Conservation (phyloP, 2,329 filamentous ascomycete genomes). For the Fusarium euwallaceae region DNA sequence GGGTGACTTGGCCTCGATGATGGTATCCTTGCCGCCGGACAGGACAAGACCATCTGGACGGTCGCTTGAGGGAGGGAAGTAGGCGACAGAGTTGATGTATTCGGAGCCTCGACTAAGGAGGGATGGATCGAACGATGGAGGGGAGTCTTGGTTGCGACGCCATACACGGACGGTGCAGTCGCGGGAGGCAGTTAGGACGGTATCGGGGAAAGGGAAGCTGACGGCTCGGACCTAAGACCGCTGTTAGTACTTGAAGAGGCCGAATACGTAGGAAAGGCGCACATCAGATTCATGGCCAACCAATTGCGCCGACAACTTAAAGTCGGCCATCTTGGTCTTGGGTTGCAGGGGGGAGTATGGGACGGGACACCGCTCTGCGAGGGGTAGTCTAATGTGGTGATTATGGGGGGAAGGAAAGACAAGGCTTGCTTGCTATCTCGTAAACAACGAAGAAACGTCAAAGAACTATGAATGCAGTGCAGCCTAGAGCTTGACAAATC, state of each 20-base stretch:
- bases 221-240: slow-evolving; percentile 83
- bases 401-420: slow-evolving; percentile 16
- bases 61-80: slow-evolving; percentile 75
- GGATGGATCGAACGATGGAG: slow-evolving; percentile 81
- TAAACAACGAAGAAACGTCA: slow-evolving; percentile 16
- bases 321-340: slow-evolving; percentile 72
- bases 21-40: slow-evolving; percentile 90
- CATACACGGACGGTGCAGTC: slow-evolving; percentile 92
- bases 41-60: slow-evolving; percentile 85
- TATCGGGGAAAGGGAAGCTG: slow-evolving; percentile 78
- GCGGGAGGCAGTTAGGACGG: slow-evolving; percentile 87
- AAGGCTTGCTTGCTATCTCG: slow-evolving; percentile 30
- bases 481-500: slow-evolving; percentile 27
- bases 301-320: slow-evolving; percentile 90
- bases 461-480: slow-evolving; percentile 10
- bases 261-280: slow-evolving; percentile 51
- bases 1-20: slow-evolving; percentile 89
- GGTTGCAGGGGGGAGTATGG: slow-evolving; percentile 50
- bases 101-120: slow-evolving; percentile 84
- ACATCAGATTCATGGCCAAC: slow-evolving; percentile 95
- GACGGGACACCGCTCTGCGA: slow-evolving; percentile 21
- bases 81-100: slow-evolving; percentile 90
- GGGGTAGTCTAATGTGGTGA: slow-evolving; percentile 9
- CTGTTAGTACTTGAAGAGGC: slow-evolving; percentile 27
- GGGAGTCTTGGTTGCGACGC: slow-evolving; percentile 75